Percentiles rank a stretch among this genome's conserved stretches.
Evolutionary conservation across 768 basidiomycete species (phyloP).

Genomic region (Trametes sanguinea): DNA sequence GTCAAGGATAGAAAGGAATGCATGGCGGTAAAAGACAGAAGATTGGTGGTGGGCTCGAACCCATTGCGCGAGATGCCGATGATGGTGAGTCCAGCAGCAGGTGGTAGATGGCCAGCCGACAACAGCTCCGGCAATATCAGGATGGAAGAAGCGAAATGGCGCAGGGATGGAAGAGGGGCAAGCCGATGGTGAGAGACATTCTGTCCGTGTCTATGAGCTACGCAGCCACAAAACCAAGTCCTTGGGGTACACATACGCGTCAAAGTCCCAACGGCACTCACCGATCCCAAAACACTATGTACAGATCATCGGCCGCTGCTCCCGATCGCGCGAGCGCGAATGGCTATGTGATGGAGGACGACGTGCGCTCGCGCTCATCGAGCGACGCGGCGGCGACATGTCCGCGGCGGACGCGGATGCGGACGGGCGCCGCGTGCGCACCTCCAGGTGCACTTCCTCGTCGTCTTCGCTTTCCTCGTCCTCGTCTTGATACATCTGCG

Average conservation of each 20-base stretch:
- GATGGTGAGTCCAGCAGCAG: neutral
- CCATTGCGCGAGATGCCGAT: neutral
- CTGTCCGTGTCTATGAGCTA: conserved; percentile 27
- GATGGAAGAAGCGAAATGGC: neutral
- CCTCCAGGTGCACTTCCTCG: conserved; percentile 30
- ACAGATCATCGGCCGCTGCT: conserved; percentile 27
- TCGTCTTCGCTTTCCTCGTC: conserved; percentile 43
- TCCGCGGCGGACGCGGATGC: conserved; percentile 21
- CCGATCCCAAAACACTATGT: conserved; percentile 15
- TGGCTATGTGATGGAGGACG: too few relatives aligned
- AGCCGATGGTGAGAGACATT: neutral
- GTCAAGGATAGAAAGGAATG: conserved; percentile 4
- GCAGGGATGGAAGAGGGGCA: neutral
- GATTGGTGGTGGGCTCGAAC: neutral
- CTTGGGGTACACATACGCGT: neutral
- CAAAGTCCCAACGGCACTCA: neutral
- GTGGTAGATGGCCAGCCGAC: too few relatives aligned
- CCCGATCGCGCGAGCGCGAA: neutral
- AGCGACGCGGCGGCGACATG: conserved; percentile 23
- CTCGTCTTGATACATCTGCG: conserved; percentile 38
- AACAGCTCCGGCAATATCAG: too few relatives aligned
- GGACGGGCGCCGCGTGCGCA: conserved; percentile 29
- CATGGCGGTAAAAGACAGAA: neutral
- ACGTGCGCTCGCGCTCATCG: conserved; percentile 10
- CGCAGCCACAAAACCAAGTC: conserved; percentile 18